Evolutionary conservation across 2,329 filamentous ascomycete species (phyloP).

Genomic region (Pseudogymnoascus verrucosus): DNA sequence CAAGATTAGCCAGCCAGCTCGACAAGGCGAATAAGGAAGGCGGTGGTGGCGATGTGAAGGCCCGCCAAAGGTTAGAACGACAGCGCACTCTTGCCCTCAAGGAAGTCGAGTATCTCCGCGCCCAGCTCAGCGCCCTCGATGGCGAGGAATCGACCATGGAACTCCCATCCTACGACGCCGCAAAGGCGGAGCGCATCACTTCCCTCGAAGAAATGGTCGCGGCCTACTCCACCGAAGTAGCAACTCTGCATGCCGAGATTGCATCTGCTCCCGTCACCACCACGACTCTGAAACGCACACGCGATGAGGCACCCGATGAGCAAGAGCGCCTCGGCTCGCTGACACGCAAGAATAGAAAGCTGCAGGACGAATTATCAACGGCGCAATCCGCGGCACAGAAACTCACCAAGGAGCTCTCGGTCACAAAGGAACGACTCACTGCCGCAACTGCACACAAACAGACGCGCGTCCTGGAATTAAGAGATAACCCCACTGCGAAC

Average conservation of each 20-base stretch:
- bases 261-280: constrained; percentile 41
- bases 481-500: constrained; percentile 85
- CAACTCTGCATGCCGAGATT: constrained; percentile 67
- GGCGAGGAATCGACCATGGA: constrained; percentile 82
- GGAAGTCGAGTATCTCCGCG: constrained; percentile 88
- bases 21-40: constrained; percentile 56
- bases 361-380: constrained; percentile 69
- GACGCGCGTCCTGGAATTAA: constrained; percentile 76
- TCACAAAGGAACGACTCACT: constrained; percentile 64
- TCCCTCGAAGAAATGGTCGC: constrained; percentile 83
- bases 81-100: constrained; percentile 81
- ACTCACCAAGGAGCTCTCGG: constrained; percentile 66
- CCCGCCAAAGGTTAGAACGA: constrained; percentile 68
- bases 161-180: constrained; percentile 67
- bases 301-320: constrained; percentile 46
- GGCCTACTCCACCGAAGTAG: constrained; percentile 74
- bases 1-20: constrained; percentile 56
- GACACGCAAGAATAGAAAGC: constrained; percentile 75
- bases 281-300: constrained; percentile 55
- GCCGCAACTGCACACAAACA: constrained; percentile 58
- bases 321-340: constrained; percentile 68
- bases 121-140: constrained; percentile 83
- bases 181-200: constrained; percentile 64
- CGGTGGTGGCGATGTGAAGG: constrained; percentile 45
- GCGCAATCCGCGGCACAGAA: constrained; percentile 63